Evolutionary conservation across 352 stramenopile genomes (phyloP).

Genomic region (Globisporangium yorkense): DNA sequence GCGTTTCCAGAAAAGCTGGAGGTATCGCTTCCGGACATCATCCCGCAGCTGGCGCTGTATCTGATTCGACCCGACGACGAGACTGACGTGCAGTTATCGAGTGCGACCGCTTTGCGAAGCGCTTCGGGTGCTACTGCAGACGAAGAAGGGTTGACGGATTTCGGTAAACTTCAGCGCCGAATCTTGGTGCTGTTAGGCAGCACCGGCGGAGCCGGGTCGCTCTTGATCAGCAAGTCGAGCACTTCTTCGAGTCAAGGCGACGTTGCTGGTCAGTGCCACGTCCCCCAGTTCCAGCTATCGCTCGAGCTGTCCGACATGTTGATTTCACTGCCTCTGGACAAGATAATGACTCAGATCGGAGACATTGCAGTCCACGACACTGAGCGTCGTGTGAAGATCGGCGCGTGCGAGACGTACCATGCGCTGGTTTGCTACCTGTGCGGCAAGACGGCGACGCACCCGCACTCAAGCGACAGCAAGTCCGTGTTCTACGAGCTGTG

Average conservation of each 20-base stretch:
- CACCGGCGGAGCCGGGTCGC: conserved; percentile 33
- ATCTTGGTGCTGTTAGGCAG: conserved; percentile 58
- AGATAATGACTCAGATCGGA: conserved; percentile 45
- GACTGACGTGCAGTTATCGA: neutral
- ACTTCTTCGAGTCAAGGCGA: conserved; percentile 8
- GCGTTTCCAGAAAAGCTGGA: conserved; percentile 22
- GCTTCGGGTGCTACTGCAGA: conserved; percentile 10
- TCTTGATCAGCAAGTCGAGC: conserved; percentile 35
- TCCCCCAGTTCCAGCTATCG: conserved; percentile 27
- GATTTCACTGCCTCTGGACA: conserved; percentile 36
- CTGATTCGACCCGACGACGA: conserved; percentile 34
- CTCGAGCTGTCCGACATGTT: conserved; percentile 38
- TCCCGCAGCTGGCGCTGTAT: conserved; percentile 46
- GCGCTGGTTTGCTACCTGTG: conserved; percentile 64
- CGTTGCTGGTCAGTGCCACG: conserved; percentile 3
- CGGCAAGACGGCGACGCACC: conserved; percentile 61
- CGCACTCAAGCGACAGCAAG: conserved; percentile 50
- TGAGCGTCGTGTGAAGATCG: conserved; percentile 53
- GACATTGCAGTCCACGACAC: conserved; percentile 42
- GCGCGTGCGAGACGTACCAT: conserved; percentile 63
- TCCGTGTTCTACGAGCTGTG: conserved; percentile 60
- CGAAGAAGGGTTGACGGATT: conserved; percentile 18
- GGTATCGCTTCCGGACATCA: conserved; percentile 25
- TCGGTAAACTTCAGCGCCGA: conserved; percentile 47
- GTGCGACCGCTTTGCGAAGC: neutral